phyloP scores from a whole-genome alignment of 1,139 yeast species.

The Sugiyamaella paludigena region DNA sequence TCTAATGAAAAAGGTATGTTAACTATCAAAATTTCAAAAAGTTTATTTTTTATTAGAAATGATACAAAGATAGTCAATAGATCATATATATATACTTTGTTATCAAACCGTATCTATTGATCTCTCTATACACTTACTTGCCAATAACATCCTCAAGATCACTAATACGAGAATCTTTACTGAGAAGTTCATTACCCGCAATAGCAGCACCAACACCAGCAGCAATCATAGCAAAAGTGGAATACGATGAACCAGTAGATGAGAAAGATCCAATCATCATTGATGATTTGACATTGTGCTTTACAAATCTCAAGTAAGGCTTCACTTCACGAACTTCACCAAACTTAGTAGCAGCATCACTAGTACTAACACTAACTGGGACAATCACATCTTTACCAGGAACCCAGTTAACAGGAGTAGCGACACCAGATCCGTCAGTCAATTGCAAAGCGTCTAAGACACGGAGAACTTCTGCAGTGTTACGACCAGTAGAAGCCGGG shows the following conservation, averaged over 20 bases:
- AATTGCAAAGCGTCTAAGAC: slow-evolving; percentile 82
- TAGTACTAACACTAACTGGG: slow-evolving; percentile 78
- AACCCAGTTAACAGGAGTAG: slow-evolving; percentile 73
- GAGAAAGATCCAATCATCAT: slow-evolving; percentile 10
- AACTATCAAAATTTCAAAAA: not conserved
- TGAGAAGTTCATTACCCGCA: slow-evolving; percentile 4
- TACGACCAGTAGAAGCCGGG: slow-evolving; percentile 92
- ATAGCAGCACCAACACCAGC: slow-evolving; percentile 14
- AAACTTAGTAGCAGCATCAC: slow-evolving; percentile 75
- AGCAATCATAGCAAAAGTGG: slow-evolving; percentile 12
- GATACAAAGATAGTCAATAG: not conserved
- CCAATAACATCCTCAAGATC: slow-evolving; percentile 19
- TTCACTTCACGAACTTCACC: slow-evolving; percentile 78
- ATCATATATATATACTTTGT: not conserved
- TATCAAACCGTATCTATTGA: too few relatives aligned
- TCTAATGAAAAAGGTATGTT: slow-evolving; percentile 9
- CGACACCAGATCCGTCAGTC: slow-evolving; percentile 74
- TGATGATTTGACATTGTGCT: slow-evolving; percentile 19
- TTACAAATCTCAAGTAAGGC: slow-evolving; percentile 70
- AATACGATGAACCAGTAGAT: slow-evolving; percentile 5
- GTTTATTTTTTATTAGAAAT: slow-evolving; percentile 1
- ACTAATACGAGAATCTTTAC: slow-evolving; percentile 13
- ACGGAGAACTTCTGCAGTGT: slow-evolving; percentile 82
- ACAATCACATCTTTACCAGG: slow-evolving; percentile 85
- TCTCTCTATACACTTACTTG: slow-evolving; percentile 17